These are phyloP conservation scores for Tulasnella sp. DNA, from an alignment of 768 basidiomycete genomes.

Conservation along the genomic window DNA sequence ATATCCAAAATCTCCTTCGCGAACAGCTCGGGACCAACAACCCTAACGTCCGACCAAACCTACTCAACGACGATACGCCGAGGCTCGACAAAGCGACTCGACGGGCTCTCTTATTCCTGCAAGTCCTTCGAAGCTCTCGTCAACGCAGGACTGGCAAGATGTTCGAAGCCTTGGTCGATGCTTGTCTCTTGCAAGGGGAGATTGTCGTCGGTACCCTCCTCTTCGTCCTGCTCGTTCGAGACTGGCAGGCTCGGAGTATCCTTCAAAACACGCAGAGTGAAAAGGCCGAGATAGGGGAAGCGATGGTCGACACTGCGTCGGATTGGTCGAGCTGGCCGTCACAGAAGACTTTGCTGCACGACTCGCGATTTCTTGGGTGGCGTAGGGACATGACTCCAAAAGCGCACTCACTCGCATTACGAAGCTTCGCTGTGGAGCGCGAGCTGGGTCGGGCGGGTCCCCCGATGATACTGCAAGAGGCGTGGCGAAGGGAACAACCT, in stretches of 20 bases:
- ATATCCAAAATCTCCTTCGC: neutral
- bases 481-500: too few species aligned
- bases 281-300: neutral
- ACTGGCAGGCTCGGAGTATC: slow-evolving; percentile 36
- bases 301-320: neutral
- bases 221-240: slow-evolving; percentile 52
- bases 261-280: neutral
- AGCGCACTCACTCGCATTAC: too few species aligned
- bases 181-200: slow-evolving; percentile 66
- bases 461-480: too few species aligned
- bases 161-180: slow-evolving; percentile 48
- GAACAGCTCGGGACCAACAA: neutral
- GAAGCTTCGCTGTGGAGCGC: too few species aligned
- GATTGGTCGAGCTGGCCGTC: too few species aligned
- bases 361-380: too few species aligned
- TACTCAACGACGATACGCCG: too few species aligned
- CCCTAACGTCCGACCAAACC: neutral
- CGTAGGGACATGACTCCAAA: too few species aligned
- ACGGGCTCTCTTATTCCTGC: slow-evolving; percentile 7
- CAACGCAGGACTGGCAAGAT: slow-evolving; percentile 28
- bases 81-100: slow-evolving; percentile 9
- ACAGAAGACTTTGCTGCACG: too few species aligned
- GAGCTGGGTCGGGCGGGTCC: too few species aligned
- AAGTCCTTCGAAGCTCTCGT: slow-evolving; percentile 4
- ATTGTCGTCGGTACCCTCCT: slow-evolving; percentile 64